Conservation (phyloP, 169 alveolate genomes). For the Eimeria maxima region DNA sequence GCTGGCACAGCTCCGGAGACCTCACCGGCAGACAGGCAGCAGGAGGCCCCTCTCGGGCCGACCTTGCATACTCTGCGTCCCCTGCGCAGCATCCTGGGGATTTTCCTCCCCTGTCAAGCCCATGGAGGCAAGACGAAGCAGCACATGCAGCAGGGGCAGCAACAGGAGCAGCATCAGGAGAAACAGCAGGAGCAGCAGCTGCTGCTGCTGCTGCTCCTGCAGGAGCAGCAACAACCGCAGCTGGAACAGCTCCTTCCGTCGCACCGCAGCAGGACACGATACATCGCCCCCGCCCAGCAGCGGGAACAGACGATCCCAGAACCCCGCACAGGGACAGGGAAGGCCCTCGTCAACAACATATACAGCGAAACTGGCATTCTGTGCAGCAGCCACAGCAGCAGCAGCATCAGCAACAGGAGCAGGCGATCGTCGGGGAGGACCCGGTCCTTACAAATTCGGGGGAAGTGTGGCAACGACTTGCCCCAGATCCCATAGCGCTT, state of each 20-base stretch:
- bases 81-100: slow-evolving; percentile 68
- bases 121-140: slow-evolving; percentile 34
- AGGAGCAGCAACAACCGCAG: too few relatives aligned
- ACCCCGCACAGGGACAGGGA: neutral
- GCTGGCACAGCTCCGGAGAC: neutral
- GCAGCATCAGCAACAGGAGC: neutral
- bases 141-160: slow-evolving; percentile 14
- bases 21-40: slow-evolving; percentile 7
- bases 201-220: neutral
- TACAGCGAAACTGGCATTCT: neutral
- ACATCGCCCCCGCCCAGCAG: neutral
- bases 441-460: neutral
- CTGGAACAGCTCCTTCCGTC: neutral
- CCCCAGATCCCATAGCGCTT: neutral
- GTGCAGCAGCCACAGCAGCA: slow-evolving; percentile 28
- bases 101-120: slow-evolving; percentile 10
- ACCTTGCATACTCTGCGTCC: neutral
- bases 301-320: neutral
- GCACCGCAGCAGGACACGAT: neutral
- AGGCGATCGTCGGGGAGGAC: slow-evolving; percentile 9
- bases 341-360: neutral
- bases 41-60: slow-evolving; percentile 21
- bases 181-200: neutral
- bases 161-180: neutral
- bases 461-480: slow-evolving; percentile 23